Evolutionary conservation across 164 flowering plant species (phyloP), one percentile per base, ranked within the genome.

Genomic region (Macadamia integrifolia): DNA sequence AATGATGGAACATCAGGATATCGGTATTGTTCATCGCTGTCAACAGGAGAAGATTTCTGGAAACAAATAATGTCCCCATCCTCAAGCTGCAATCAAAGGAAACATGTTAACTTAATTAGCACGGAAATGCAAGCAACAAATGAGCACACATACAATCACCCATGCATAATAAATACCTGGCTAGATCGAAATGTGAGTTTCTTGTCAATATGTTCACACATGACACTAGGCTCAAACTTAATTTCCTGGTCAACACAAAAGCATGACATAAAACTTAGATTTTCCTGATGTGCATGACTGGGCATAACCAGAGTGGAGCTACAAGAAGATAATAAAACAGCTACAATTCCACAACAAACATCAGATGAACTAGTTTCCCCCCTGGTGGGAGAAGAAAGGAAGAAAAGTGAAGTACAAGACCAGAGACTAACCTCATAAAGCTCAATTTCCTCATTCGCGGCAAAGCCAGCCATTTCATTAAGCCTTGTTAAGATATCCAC

Each of bases 51-150:
- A 63, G 83, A 74, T 79, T 84, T 94, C 78, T 92, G 99, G 71
- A 82, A 90, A 81, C 99, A 94, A 35, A 94, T 82, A 29, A 94
- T 89, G 71, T 94, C 99, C 32, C 99, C 99, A 78, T 94, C 98
- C 80, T 92, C 99, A 71, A 94, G 81, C 99, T 94, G 86, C 66
- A 66, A 71, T 58, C 8, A 70, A 58, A 29, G 18, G 50, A 68
- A 58, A 43, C 64, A 55, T 15, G 40, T 43, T 64, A n/a, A 6
- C 58, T 15, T 64, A 31, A 9, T 53, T 5, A 35, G 12, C 49
- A 40, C 30, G 35, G 14, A 42, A 66, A 52, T 7, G 9, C 14
- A 18, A 35, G 53, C 15, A 9, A 1, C 32, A 31, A 18, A 40
- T 40, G 46, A 12, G 7, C 3, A 23, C 1, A 29, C 29, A 71